phyloP scores from a whole-genome alignment of 106 monocot species.

The Dendrobium catenatum region DNA sequence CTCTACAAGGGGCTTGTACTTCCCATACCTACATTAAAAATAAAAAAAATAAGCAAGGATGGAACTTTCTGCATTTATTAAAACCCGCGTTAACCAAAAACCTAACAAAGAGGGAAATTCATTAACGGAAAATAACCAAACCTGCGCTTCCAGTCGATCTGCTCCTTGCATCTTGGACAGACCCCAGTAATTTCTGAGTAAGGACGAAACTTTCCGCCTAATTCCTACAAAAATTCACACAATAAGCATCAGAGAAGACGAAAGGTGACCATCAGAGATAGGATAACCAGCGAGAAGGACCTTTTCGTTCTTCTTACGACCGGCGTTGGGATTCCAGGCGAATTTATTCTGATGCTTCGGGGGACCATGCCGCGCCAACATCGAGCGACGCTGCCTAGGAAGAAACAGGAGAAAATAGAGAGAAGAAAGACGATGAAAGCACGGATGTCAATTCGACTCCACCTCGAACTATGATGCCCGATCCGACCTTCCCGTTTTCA shows the following conservation, averaged over 20 bases:
- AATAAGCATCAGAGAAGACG: background rate
- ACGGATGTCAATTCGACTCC: too few relatives aligned
- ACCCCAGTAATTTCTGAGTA: slow-evolving; percentile 83
- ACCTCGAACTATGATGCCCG: too few relatives aligned
- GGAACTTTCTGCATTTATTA: background rate
- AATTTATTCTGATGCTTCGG: slow-evolving; percentile 83
- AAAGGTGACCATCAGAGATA: background rate
- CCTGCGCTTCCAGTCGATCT: slow-evolving; percentile 96
- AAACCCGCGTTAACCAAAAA: background rate
- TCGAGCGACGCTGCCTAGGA: background rate
- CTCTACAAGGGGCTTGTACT: slow-evolving; percentile 87
- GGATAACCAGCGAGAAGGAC: slow-evolving; percentile 15
- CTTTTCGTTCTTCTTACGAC: slow-evolving; percentile 72
- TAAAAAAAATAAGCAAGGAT: slow-evolving; percentile 1
- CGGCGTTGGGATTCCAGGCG: slow-evolving; percentile 81
- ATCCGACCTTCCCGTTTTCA: too few relatives aligned
- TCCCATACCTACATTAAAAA: slow-evolving; percentile 60
- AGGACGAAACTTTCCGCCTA: slow-evolving; percentile 65
- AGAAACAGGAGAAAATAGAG: background rate
- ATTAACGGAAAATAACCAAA: background rate
- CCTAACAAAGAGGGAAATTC: background rate
- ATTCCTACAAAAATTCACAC: slow-evolving; percentile 33
- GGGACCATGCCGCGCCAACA: slow-evolving; percentile 65
- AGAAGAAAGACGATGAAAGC: background rate
- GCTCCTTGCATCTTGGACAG: slow-evolving; percentile 77